Conservation (phyloP, 2,329 filamentous ascomycete genomes). For the Dactylellina drechsleri region DNA sequence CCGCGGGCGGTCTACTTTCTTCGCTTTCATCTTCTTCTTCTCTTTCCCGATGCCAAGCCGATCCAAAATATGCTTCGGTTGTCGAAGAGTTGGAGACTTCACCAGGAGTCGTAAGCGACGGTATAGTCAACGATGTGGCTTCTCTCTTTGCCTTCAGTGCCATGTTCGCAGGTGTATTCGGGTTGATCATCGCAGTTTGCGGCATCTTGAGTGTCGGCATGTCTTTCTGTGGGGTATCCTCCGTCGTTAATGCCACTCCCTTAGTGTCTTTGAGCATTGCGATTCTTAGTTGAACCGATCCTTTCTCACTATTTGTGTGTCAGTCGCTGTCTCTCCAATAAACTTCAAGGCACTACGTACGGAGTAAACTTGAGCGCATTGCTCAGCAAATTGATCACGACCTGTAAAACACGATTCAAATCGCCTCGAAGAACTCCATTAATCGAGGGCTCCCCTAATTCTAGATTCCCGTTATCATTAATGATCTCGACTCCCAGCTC, state of each 20-base stretch:
- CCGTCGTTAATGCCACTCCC: constrained; percentile 43
- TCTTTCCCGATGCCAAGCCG: background rate
- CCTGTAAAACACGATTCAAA: constrained; percentile 78
- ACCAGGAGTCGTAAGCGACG: constrained; percentile 52
- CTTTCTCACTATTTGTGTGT: constrained; percentile 60
- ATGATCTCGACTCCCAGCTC: constrained; percentile 75
- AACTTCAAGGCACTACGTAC: constrained; percentile 8
- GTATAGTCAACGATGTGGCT: constrained; percentile 46
- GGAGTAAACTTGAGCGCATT: constrained; percentile 84
- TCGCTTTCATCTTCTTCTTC: constrained; percentile 30
- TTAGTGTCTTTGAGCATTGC: constrained; percentile 45
- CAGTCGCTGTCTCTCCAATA: background rate
- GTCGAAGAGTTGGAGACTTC: constrained; percentile 48
- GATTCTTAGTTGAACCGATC: constrained; percentile 64
- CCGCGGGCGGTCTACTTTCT: constrained; percentile 65
- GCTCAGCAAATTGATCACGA: constrained; percentile 81
- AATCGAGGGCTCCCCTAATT: constrained; percentile 41
- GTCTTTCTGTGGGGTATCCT: constrained; percentile 47
- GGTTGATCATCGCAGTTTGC: constrained; percentile 49
- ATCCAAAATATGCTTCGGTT: constrained; percentile 37
- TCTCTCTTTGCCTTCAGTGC: constrained; percentile 44
- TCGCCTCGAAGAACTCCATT: constrained; percentile 66
- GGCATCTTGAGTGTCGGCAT: constrained; percentile 49
- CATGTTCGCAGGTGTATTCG: constrained; percentile 42
- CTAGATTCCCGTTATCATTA: constrained; percentile 23